Conservation (phyloP, 2,329 filamentous ascomycete species). For the Calonectria fujianensis region DNA sequence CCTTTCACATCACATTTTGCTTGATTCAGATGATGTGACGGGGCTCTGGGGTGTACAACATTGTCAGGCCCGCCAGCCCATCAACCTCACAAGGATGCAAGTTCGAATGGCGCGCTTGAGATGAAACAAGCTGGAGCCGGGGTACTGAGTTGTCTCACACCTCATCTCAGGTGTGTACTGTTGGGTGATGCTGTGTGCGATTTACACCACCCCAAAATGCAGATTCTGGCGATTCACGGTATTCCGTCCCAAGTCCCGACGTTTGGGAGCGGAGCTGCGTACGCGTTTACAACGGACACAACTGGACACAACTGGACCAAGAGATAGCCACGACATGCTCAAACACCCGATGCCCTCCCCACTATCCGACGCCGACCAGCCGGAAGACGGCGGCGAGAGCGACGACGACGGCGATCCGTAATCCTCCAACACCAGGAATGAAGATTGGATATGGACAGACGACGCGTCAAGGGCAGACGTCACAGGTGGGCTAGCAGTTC, state of each 20-base stretch:
- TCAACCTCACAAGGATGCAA: slow-evolving; percentile 41
- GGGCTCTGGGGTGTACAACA: slow-evolving; percentile 50
- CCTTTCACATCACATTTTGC: slow-evolving; percentile 36
- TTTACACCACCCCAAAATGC: slow-evolving; percentile 1
- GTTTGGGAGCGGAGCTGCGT: slow-evolving; percentile 29
- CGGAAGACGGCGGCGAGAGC: slow-evolving; percentile 19
- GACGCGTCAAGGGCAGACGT: slow-evolving; percentile 46
- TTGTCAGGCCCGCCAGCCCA: slow-evolving; percentile 28
- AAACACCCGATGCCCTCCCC: slow-evolving; percentile 17
- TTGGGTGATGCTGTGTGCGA: slow-evolving; percentile 13
- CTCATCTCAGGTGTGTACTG: slow-evolving; percentile 10
- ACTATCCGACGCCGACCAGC: slow-evolving; percentile 20
- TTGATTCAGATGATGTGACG: slow-evolving; percentile 45
- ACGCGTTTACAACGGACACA: slow-evolving; percentile 28
- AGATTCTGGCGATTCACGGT: slow-evolving; percentile 24
- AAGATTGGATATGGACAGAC: slow-evolving; percentile 32
- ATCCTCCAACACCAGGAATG: slow-evolving; percentile 26
- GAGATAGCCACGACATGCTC: slow-evolving; percentile 26
- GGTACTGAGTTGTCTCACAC: slow-evolving; percentile 38
- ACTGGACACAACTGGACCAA: slow-evolving; percentile 25
- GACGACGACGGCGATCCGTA: slow-evolving; percentile 25
- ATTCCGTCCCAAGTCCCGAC: background rate
- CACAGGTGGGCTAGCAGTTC: slow-evolving; percentile 39
- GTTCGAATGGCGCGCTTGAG: slow-evolving; percentile 37
- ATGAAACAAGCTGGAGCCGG: slow-evolving; percentile 51